Evolutionary conservation across 495 filamentous ascomycete species (phyloP).

Genomic region (Hyaloscypha bicolor): DNA sequence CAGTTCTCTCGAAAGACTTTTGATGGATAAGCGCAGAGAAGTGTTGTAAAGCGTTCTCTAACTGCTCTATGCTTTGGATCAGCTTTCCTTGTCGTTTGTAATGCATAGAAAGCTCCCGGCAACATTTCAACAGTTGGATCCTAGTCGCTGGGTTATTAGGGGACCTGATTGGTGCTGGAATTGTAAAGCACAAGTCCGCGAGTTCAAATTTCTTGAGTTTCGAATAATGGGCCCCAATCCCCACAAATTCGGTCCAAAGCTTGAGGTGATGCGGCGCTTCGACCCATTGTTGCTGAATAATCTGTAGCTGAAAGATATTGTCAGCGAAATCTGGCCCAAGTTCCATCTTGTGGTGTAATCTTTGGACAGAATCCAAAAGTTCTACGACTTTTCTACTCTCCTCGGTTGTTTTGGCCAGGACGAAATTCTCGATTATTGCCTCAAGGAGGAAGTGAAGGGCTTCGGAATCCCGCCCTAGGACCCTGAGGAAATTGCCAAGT

Average conservation of each 20-base stretch:
- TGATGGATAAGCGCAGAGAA: neutral
- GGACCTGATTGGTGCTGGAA: neutral
- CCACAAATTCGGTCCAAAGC: neutral
- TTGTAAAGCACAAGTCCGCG: neutral
- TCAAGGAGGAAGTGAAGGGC: neutral
- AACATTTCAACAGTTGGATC: neutral
- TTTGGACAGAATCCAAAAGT: neutral
- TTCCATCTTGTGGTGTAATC: neutral
- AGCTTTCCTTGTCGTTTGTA: neutral
- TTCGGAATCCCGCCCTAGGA: neutral
- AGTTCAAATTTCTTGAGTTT: neutral
- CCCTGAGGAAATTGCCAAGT: neutral
- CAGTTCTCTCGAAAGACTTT: neutral
- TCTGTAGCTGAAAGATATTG: neutral
- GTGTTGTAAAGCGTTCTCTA: neutral
- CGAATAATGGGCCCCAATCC: neutral
- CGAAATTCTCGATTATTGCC: neutral
- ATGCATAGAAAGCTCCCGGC: neutral
- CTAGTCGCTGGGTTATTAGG: neutral
- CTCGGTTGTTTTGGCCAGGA: neutral
- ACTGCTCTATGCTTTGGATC: neutral
- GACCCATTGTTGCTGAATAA: neutral
- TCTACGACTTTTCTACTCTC: neutral
- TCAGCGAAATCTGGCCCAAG: neutral
- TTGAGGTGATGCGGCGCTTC: neutral